These are phyloP conservation scores for Jimgerdemannia flammicorona DNA, from an alignment of 192 early-diverging fungal genomes.

Conservation along the genomic window DNA sequence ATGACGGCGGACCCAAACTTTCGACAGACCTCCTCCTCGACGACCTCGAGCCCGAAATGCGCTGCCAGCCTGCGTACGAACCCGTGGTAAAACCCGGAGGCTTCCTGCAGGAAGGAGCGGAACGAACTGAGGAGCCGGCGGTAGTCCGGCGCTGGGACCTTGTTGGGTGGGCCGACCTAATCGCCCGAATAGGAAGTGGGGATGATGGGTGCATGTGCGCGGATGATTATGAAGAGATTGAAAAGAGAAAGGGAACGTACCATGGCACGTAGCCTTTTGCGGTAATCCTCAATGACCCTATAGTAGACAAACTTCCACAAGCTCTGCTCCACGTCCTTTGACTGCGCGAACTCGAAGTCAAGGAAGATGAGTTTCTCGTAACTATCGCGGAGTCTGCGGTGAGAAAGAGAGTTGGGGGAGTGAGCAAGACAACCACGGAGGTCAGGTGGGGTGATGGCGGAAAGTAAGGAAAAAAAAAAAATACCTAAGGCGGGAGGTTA, in stretches of 20 bases:
- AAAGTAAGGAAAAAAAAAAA: background rate
- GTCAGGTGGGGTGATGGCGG: background rate
- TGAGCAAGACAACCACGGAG: background rate
- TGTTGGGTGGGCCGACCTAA: constrained; percentile 2
- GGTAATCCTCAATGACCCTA: constrained; percentile 46
- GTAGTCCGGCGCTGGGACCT: background rate
- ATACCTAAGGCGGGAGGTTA: background rate
- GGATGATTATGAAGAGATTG: background rate
- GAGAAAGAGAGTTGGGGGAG: background rate
- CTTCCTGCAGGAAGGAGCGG: constrained; percentile 44
- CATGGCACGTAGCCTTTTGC: constrained; percentile 22
- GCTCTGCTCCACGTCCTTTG: constrained; percentile 41
- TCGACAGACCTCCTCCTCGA: background rate
- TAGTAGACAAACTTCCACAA: constrained; percentile 51
- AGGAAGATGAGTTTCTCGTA: constrained; percentile 41
- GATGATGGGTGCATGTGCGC: too few species aligned
- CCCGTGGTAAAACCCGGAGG: constrained; percentile 48
- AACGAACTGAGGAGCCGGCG: constrained; percentile 38
- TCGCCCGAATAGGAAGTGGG: background rate
- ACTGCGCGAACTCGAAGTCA: constrained; percentile 38
- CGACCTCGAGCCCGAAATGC: constrained; percentile 33
- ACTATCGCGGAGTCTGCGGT: constrained; percentile 35
- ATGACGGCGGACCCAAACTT: background rate
- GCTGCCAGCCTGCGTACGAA: constrained; percentile 40
- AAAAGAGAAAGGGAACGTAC: background rate